These are phyloP conservation scores for Cladosporium sp. DNA, from an alignment of 2,329 filamentous ascomycete species.

Conservation along the genomic window DNA sequence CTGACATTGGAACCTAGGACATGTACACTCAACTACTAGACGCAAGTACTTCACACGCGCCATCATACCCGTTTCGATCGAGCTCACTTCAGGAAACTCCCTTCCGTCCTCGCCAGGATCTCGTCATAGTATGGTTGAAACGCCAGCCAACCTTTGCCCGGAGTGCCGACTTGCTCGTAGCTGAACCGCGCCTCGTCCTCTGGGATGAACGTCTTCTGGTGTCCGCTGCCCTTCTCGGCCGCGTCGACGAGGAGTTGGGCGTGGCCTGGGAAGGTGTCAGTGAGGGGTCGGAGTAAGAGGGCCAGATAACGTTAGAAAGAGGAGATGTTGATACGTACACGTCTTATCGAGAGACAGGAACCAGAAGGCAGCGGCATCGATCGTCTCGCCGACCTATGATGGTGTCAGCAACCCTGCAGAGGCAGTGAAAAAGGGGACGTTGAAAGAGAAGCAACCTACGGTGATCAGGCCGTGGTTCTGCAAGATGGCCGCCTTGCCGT, in stretches of 20 bases:
- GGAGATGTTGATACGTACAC: constrained; percentile 21
- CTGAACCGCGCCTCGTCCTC: constrained; percentile 38
- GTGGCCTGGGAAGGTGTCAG: constrained; percentile 21
- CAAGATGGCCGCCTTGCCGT: constrained; percentile 39
- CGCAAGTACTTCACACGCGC: no score
- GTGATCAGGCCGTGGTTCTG: constrained; percentile 46
- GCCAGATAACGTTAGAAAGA: not conserved
- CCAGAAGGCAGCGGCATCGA: constrained; percentile 46
- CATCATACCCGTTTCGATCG: not conserved
- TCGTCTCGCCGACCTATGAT: constrained; percentile 27
- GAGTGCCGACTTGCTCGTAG: constrained; percentile 41
- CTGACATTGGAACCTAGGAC: no score
- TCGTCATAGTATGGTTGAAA: constrained; percentile 55
- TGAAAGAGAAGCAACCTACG: constrained; percentile 17
- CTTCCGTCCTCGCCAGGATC: constrained; percentile 47
- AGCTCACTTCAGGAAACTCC: constrained; percentile 42
- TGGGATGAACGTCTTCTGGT: constrained; percentile 38
- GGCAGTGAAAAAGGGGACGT: not conserved
- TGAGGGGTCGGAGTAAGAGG: not conserved
- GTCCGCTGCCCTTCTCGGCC: constrained; percentile 35
- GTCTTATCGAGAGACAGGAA: constrained; percentile 44
- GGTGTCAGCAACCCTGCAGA: not conserved
- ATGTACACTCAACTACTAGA: no score
- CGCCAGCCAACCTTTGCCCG: constrained; percentile 51
- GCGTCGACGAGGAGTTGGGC: constrained; percentile 43